Evolutionary conservation across 352 stramenopile species (phyloP), one percentile per base, ranked within the genome.

Genomic region (Pythium folliculosum): DNA sequence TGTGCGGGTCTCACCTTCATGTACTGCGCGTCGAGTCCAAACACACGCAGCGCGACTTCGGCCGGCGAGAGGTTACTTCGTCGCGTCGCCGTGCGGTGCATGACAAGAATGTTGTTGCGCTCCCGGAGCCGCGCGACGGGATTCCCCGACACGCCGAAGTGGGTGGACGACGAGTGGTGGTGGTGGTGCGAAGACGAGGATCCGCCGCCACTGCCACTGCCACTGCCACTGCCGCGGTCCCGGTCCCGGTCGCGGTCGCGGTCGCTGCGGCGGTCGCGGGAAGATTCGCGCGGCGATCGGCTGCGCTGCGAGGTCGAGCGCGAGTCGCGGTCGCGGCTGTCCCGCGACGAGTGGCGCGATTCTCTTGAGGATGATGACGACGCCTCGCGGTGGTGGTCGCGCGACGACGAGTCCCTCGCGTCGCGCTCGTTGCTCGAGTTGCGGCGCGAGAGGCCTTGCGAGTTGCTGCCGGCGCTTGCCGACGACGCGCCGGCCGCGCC

Each of bases 51-150:
- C 4, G 86, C 86, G 10, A 78, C 66, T n/a, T 92, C 84, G 0
- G 66, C 54, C 0, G 75, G 72, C 22, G 84, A 72, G 56, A 92
- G 50, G 23, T 77, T 84, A 38, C 76, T 68, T 22, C 81, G 70
- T 14, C 84, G 71, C 14, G 60, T 75, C 5, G 77, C 79, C 3
- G 81, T 86, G 19, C 83, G 81, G 44, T 94, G 86, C 86, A 94
- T 94, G 14, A 81, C 67, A 40, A 94, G 67, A 45, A 94, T 76
- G 58, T 92, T 89, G 49, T 90, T 89, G 9, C 84, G 65, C 61
- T 92, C 84, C 5, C 83, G 82, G 10, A 92, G 72, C 1, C 86
- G 72, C 22, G 86, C 63, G 10, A 77, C 71, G 1, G 83, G 83
- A 25, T 80, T 90, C 1, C 81, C 80, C 1, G 77, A 79, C 10